A percentile compares a stretch with the other conserved stretches of the same genome.
These are phyloP conservation scores for Dujonia santamariae DNA, from an alignment of 1,139 yeast species.

Conservation along the genomic window DNA sequence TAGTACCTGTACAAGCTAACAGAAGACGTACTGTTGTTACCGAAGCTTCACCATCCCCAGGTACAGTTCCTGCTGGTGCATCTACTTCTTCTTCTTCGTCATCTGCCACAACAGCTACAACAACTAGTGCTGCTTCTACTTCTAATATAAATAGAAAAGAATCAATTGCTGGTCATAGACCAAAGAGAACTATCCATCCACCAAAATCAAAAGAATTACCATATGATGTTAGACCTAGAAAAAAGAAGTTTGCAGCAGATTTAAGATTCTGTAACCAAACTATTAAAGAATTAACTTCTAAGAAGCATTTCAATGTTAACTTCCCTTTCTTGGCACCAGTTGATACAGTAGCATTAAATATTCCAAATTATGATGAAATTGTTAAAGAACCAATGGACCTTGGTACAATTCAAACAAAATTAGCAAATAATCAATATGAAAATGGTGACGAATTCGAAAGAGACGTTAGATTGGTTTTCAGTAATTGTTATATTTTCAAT, in stretches of 20 bases:
- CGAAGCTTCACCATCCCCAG: conserved; percentile 6
- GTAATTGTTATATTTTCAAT: conserved; percentile 86
- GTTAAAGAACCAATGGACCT: conserved; percentile 95
- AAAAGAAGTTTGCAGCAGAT: conserved; percentile 89
- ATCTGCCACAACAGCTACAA: conserved; percentile 6
- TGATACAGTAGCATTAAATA: conserved; percentile 89
- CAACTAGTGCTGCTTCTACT: conserved; percentile 11
- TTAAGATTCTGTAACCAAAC: conserved; percentile 82
- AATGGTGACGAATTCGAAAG: conserved; percentile 83
- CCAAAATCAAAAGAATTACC: conserved; percentile 94
- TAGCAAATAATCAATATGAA: conserved; percentile 83
- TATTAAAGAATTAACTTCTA: conserved; percentile 74
- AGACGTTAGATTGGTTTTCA: conserved; percentile 79
- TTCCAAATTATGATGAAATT: conserved; percentile 83
- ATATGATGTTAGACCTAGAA: conserved; percentile 84
- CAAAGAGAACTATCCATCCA: conserved; percentile 94
- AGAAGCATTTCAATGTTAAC: conserved; percentile 79
- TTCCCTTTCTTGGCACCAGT: conserved; percentile 94
- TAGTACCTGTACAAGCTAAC: conserved; percentile 14
- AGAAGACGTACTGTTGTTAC: conserved; percentile 17
- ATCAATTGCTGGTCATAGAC: conserved; percentile 58
- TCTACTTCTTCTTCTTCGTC: background rate
- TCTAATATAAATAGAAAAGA: conserved; percentile 30
- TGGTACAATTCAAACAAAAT: conserved; percentile 76
- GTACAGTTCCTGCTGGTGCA: too few relatives aligned